Base-by-base conservation (phyloP, 116 monocot genomes). In the Dioscorea cayenensis region DNA sequence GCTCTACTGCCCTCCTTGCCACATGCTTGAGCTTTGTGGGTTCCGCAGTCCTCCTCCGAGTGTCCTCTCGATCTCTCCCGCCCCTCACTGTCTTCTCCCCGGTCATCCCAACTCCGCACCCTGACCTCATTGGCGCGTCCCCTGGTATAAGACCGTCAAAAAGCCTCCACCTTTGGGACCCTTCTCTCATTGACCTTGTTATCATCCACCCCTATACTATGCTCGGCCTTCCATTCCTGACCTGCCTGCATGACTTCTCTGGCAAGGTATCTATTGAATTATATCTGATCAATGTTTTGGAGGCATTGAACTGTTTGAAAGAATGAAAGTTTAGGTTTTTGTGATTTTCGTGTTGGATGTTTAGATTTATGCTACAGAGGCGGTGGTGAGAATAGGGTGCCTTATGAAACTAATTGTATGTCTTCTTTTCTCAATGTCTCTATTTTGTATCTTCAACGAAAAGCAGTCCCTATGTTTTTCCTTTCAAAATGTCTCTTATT, bases 41-140 rank as follows among this genome's bases (percentile, higher is more conserved):
- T 77, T 87, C 81, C 82, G 84, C 27, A n/a, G 50, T 96, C 69
- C 96, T 96, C 78, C 81, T 96, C 14, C n/a, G 96, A 96, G 21
- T 96, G 92, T 77, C 96, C 96, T 13, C 14, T 96, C 66, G 96
- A 96, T 73, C 84, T 96, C 73, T 92, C 96, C 66, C 74, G n/a
- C n/a, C 90, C 10, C 82, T 92, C 75, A 23, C 85, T 22, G 49
- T 76, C 58, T 96, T 96, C 86, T 71, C 81, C 38, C 92, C 95
- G 5, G 49, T 89, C 70, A 51, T 14, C 61, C 5, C 58, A 9
- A 51, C 36, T 49, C 52, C 28, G 68, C 59, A 36, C 23, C 23
- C 19, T n/a, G 70, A 36, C 36, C 83, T 92, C 61, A 81, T 97
- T n/a, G 14, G 49, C 4, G 76, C 82, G 72, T 65, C 49, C 96